phyloP scores from a whole-genome alignment of 1,284 basidiomycete genomes.

The Cystobasidiaceae sp. region DNA sequence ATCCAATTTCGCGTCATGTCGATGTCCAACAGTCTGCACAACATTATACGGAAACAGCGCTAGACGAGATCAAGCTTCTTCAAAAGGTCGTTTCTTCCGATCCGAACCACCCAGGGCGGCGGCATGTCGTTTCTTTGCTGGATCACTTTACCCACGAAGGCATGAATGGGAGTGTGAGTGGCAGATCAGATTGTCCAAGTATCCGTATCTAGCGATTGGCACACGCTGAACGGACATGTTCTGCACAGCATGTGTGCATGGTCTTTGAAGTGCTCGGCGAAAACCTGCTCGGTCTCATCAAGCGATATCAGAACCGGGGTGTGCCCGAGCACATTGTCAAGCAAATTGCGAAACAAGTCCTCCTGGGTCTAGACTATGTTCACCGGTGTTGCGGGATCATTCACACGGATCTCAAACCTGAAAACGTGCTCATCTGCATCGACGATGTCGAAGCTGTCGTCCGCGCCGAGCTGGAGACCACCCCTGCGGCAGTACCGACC shows the following conservation, averaged over 20 bases:
- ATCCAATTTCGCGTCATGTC: background rate
- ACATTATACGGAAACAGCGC: conserved; percentile 93
- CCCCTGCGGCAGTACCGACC: conserved; percentile 56
- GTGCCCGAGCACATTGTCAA: conserved; percentile 90
- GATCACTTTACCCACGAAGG: conserved; percentile 96
- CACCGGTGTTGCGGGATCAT: conserved; percentile 77
- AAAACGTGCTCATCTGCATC: conserved; percentile 95
- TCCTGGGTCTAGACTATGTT: conserved; percentile 95
- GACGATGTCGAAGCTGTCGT: conserved; percentile 96
- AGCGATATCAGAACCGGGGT: conserved; percentile 86
- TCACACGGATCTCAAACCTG: conserved; percentile 79
- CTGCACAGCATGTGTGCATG: conserved; percentile 81
- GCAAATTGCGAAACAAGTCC: conserved; percentile 94
- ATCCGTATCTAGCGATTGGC: background rate
- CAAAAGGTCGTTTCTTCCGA: conserved; percentile 87
- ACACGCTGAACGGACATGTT: too few relatives aligned
- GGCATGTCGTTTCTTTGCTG: conserved; percentile 89
- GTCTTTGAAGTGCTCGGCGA: conserved; percentile 98
- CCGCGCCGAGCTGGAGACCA: conserved; percentile 68
- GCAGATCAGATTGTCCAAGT: background rate
- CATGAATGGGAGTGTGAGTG: conserved; percentile 68
- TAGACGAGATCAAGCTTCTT: conserved; percentile 97
- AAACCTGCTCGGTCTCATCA: conserved; percentile 95
- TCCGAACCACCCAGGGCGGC: conserved; percentile 64
- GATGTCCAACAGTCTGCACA: conserved; percentile 64